Conservation (phyloP, 2,329 filamentous ascomycete species). For the Nigrospora oryzae region DNA sequence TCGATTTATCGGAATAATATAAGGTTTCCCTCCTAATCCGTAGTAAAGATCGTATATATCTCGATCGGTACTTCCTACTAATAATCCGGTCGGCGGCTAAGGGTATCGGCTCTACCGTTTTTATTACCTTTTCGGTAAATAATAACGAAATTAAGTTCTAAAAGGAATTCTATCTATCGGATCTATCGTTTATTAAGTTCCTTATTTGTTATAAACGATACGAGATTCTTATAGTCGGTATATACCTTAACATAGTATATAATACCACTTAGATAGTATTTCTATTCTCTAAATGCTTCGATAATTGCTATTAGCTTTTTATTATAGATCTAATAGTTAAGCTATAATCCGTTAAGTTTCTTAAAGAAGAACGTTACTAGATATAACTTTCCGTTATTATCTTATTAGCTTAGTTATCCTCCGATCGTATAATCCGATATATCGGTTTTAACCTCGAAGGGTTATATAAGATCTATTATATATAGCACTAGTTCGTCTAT, state of each 20-base stretch:
- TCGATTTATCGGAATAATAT: neutral
- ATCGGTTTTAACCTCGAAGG: neutral
- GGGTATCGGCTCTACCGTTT: neutral
- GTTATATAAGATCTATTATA: neutral
- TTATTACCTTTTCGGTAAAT: conserved; percentile 1
- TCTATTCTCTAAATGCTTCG: conserved; percentile 10
- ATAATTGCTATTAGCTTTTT: conserved; percentile 25
- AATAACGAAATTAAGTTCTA: conserved; percentile 1
- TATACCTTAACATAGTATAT: conserved; percentile 6
- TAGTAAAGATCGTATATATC: neutral
- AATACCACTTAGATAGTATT: conserved; percentile 8
- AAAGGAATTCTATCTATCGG: neutral
- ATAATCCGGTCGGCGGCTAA: neutral
- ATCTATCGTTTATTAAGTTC: conserved; percentile 11
- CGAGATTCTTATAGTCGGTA: conserved; percentile 14
- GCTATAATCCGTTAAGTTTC: conserved; percentile 6
- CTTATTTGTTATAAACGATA: conserved; percentile 14
- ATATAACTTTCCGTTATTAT: conserved; percentile 3
- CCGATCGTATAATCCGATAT: conserved; percentile 2
- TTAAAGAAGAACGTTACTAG: conserved; percentile 8
- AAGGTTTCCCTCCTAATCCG: neutral
- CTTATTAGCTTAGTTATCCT: neutral
- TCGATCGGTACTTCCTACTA: neutral
- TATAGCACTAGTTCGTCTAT: neutral
- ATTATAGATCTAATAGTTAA: conserved; percentile 25